Evolutionary conservation across 2,329 filamentous ascomycete species (phyloP).

Genomic region (Beauveria caledonica): DNA sequence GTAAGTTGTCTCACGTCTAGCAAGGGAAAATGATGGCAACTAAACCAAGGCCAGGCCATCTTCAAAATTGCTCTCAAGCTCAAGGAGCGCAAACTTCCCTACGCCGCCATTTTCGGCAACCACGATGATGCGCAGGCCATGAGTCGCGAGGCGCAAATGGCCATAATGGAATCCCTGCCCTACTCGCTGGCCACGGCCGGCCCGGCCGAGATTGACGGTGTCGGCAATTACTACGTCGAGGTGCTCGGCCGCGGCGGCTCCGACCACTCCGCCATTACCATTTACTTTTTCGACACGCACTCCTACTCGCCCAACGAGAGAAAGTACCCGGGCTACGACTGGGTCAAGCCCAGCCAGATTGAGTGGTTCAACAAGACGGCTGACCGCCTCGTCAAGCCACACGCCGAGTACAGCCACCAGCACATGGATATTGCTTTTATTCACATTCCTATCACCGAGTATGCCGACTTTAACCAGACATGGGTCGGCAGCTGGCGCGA

Average conservation of each 20-base stretch:
- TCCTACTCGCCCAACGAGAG: conserved; percentile 84
- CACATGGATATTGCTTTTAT: conserved; percentile 97
- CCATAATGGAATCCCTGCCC: conserved; percentile 74
- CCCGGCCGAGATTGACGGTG: conserved; percentile 74
- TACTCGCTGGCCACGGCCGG: conserved; percentile 84
- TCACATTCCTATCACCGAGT: conserved; percentile 92
- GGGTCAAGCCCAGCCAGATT: conserved; percentile 91
- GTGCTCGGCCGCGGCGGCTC: conserved; percentile 71
- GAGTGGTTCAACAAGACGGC: conserved; percentile 86
- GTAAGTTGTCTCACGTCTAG: conserved; percentile 34
- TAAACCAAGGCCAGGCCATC: conserved; percentile 48
- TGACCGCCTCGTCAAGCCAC: conserved; percentile 62
- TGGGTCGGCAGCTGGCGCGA: conserved; percentile 66
- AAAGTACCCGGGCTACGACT: conserved; percentile 89
- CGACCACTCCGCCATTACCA: conserved; percentile 80
- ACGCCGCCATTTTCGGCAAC: conserved; percentile 91
- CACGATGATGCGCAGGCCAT: conserved; percentile 90
- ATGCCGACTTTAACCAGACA: conserved; percentile 55
- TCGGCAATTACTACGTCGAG: conserved; percentile 93
- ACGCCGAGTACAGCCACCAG: conserved; percentile 78
- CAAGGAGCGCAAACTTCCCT: conserved; percentile 81
- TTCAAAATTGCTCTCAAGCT: conserved; percentile 88
- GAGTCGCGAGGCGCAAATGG: conserved; percentile 71
- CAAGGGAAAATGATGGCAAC: conserved; percentile 9
- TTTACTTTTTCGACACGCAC: conserved; percentile 95